Percentiles rank a stretch among this genome's conserved stretches.
Evolutionary conservation across 257 asterid genomes (phyloP).

Genomic region (Solanum arcanum): DNA sequence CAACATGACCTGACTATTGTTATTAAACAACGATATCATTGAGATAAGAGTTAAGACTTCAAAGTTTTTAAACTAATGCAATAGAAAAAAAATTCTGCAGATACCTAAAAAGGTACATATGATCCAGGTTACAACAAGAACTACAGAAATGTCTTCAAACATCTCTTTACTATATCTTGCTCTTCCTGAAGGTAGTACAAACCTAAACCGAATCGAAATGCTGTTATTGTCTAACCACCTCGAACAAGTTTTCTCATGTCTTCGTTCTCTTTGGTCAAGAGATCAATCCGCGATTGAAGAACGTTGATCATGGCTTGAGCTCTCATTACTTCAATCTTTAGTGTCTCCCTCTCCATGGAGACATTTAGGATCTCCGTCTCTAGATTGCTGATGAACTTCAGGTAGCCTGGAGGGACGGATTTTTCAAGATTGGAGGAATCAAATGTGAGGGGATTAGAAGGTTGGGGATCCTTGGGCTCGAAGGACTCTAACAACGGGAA

Average conservation of each 20-base stretch:
- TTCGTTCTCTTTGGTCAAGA: constrained; percentile 40
- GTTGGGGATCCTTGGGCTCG: constrained; percentile 29
- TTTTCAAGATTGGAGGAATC: constrained; percentile 79
- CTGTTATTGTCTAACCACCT: not conserved
- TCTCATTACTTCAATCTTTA: constrained; percentile 81
- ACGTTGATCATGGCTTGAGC: constrained; percentile 75
- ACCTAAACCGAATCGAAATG: not conserved
- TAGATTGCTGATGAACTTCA: constrained; percentile 60
- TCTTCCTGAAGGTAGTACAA: not conserved
- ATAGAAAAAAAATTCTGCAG: not conserved
- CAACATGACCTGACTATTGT: not conserved
- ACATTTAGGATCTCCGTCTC: constrained; percentile 59
- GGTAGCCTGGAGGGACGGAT: constrained; percentile 75
- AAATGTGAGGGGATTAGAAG: constrained; percentile 22
- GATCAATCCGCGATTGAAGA: constrained; percentile 57
- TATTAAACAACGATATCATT: not conserved
- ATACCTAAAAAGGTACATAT: not conserved
- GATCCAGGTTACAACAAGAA: not conserved
- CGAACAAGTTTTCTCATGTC: constrained; percentile 23
- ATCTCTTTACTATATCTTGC: not conserved
- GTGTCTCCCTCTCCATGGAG: constrained; percentile 69
- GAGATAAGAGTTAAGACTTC: not conserved
- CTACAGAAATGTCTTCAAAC: not conserved
- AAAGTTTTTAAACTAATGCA: not conserved
- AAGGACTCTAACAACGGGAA: constrained; percentile 36